Percentiles rank a stretch among this genome's conserved stretches.
Conservation (phyloP, 805 yeast species). For the Kodamaea kaohsiungensis region DNA sequence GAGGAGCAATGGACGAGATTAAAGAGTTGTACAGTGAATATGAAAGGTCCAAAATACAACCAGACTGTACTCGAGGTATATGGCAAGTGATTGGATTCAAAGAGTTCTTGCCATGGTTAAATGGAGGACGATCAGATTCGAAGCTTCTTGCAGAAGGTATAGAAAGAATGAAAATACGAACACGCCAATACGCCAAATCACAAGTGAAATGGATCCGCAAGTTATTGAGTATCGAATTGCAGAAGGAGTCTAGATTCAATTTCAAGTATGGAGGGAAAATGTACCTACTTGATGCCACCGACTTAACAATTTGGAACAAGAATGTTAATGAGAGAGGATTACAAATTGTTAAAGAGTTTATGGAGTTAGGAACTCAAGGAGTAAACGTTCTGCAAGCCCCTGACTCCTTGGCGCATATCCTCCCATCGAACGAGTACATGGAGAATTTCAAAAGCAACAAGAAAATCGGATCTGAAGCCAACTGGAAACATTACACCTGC, state of each 20-base stretch:
- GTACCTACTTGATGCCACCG: slow-evolving; percentile 75
- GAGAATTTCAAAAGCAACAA: slow-evolving; percentile 37
- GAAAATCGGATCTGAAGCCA: slow-evolving; percentile 28
- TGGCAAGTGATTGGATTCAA: slow-evolving; percentile 96
- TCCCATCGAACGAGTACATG: slow-evolving; percentile 26
- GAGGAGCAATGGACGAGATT: slow-evolving; percentile 74
- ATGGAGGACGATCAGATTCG: slow-evolving; percentile 15
- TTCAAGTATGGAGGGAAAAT: slow-evolving; percentile 63
- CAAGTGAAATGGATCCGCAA: slow-evolving; percentile 92
- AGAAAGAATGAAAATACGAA: slow-evolving; percentile 77
- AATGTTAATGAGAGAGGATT: slow-evolving; percentile 59
- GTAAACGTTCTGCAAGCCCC: slow-evolving; percentile 33
- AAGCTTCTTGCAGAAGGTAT: slow-evolving; percentile 46
- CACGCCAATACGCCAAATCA: slow-evolving; percentile 82
- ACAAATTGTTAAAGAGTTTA: slow-evolving; percentile 43
- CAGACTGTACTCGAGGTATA: slow-evolving; percentile 69
- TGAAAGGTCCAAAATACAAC: slow-evolving; percentile 28
- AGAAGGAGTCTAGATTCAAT: slow-evolving; percentile 44
- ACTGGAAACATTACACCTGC: slow-evolving; percentile 74
- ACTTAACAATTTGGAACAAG: slow-evolving; percentile 59
- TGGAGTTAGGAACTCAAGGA: slow-evolving; percentile 26
- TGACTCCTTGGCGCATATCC: slow-evolving; percentile 19
- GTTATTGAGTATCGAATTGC: slow-evolving; percentile 60
- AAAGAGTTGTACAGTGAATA: slow-evolving; percentile 54
- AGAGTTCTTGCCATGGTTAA: slow-evolving; percentile 77